Conservation (phyloP, 164 flowering plant genomes). For the Magnolia changhungtana region DNA sequence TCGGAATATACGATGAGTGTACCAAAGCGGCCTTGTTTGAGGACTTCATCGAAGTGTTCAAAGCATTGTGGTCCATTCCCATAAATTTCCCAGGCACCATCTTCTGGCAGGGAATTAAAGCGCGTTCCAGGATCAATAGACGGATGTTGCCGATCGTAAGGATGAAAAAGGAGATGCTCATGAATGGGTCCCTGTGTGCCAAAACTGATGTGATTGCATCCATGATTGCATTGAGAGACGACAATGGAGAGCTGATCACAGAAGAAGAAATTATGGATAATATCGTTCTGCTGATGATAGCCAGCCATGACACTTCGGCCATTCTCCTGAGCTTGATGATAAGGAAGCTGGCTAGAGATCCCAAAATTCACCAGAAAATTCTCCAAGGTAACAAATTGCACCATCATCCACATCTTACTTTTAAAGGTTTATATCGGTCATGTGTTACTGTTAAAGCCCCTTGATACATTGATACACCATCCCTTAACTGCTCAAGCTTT, state of each 20-base stretch:
- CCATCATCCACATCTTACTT: too few relatives aligned
- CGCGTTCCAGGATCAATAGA: slow-evolving; percentile 15
- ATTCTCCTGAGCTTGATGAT: neutral
- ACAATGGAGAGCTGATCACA: slow-evolving; percentile 9
- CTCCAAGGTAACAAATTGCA: slow-evolving; percentile 11
- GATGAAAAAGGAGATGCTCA: slow-evolving; percentile 11
- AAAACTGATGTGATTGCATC: slow-evolving; percentile 15
- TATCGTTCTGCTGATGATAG: neutral
- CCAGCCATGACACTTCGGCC: neutral
- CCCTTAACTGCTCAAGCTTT: too few relatives aligned
- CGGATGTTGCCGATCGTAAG: slow-evolving; percentile 11
- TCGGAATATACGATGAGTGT: slow-evolving; percentile 13
- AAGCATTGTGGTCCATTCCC: slow-evolving; percentile 19
- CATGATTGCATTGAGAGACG: slow-evolving; percentile 12
- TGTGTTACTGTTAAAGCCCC: too few relatives aligned
- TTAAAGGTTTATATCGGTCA: too few relatives aligned
- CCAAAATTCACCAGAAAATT: slow-evolving; percentile 8
- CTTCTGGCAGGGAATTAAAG: slow-evolving; percentile 9
- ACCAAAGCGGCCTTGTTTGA: slow-evolving; percentile 11
- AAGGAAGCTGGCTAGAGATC: slow-evolving; percentile 2
- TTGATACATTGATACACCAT: too few relatives aligned
- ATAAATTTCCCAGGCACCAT: slow-evolving; percentile 18
- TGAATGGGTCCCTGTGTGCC: slow-evolving; percentile 4
- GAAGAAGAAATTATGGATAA: slow-evolving; percentile 14
- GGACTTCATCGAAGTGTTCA: slow-evolving; percentile 14